These are phyloP conservation scores for Xanthoparmelia taractica DNA, from an alignment of 495 filamentous ascomycete species.

Conservation along the genomic window DNA sequence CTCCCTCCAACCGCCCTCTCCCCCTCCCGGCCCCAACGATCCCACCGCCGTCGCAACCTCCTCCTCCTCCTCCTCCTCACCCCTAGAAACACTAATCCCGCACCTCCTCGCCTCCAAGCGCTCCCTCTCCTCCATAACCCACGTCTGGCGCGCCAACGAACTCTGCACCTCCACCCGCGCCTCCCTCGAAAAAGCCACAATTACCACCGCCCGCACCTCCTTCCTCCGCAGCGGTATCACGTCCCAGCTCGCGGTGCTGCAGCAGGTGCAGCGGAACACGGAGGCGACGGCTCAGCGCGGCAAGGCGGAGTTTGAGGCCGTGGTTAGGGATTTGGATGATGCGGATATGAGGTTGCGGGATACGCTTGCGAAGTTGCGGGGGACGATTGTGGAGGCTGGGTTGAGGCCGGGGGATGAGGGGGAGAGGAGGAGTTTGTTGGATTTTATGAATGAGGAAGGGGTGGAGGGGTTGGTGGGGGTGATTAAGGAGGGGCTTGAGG, in stretches of 20 bases:
- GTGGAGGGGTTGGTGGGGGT: slow-evolving; percentile 60
- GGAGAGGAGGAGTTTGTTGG: slow-evolving; percentile 63
- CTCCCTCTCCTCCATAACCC: slow-evolving; percentile 75
- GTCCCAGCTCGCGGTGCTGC: slow-evolving; percentile 63
- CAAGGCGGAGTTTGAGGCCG: slow-evolving; percentile 53
- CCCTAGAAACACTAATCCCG: slow-evolving; percentile 66
- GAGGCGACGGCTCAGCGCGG: slow-evolving; percentile 23
- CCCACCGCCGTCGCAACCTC: neutral
- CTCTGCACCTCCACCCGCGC: slow-evolving; percentile 69
- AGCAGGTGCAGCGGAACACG: slow-evolving; percentile 52
- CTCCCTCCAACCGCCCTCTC: neutral
- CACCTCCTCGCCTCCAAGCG: slow-evolving; percentile 85
- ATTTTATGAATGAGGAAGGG: slow-evolving; percentile 80
- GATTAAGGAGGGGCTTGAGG: slow-evolving; percentile 61
- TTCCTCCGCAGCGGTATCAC: slow-evolving; percentile 67
- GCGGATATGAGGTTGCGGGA: slow-evolving; percentile 62
- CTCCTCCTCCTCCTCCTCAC: neutral
- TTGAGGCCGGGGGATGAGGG: slow-evolving; percentile 64
- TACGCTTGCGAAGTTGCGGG: slow-evolving; percentile 61
- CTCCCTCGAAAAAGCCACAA: slow-evolving; percentile 70
- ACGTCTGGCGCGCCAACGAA: slow-evolving; percentile 81
- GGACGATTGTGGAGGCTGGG: slow-evolving; percentile 63
- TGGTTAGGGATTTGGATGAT: slow-evolving; percentile 63
- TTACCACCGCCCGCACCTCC: slow-evolving; percentile 65
- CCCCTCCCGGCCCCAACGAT: neutral